These are phyloP conservation scores for Exsudoporus frostii DNA, from an alignment of 768 basidiomycete genomes.

Conservation along the genomic window DNA sequence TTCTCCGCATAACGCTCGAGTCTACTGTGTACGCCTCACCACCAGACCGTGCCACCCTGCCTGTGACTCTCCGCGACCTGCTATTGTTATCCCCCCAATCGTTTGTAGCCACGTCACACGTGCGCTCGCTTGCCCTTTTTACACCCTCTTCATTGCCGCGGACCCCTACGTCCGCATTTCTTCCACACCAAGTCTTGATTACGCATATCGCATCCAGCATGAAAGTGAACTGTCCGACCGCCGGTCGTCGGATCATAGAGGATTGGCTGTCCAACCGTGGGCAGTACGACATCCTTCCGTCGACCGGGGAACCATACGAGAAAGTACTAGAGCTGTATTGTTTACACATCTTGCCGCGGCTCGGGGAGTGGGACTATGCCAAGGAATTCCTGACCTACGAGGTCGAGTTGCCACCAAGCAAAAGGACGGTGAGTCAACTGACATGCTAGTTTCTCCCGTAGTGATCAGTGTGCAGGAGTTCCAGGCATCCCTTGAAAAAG, in stretches of 20 bases:
- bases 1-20: slow-evolving; percentile 81
- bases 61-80: slow-evolving; percentile 49
- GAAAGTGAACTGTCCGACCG: slow-evolving; percentile 57
- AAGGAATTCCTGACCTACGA: slow-evolving; percentile 75
- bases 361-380: slow-evolving; percentile 80
- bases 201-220: slow-evolving; percentile 70
- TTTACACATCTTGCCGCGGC: slow-evolving; percentile 64
- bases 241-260: slow-evolving; percentile 66
- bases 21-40: slow-evolving; percentile 63
- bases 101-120: slow-evolving; percentile 53
- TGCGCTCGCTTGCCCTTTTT: slow-evolving; percentile 66
- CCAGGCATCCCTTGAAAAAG: slow-evolving; percentile 27
- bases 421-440: slow-evolving; percentile 47
- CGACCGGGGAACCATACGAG: slow-evolving; percentile 57
- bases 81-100: slow-evolving; percentile 57
- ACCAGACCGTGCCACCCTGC: slow-evolving; percentile 41
- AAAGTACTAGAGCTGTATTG: slow-evolving; percentile 77
- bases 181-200: slow-evolving; percentile 67
- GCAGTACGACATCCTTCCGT: slow-evolving; percentile 29
- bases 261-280: slow-evolving; percentile 71
- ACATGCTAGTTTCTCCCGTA: neutral
- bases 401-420: slow-evolving; percentile 50
- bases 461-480: slow-evolving; percentile 31
- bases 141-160: slow-evolving; percentile 45
- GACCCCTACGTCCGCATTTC: slow-evolving; percentile 47